phyloP scores from a whole-genome alignment of 2,329 filamentous ascomycete species.

The Amphichorda felina region DNA sequence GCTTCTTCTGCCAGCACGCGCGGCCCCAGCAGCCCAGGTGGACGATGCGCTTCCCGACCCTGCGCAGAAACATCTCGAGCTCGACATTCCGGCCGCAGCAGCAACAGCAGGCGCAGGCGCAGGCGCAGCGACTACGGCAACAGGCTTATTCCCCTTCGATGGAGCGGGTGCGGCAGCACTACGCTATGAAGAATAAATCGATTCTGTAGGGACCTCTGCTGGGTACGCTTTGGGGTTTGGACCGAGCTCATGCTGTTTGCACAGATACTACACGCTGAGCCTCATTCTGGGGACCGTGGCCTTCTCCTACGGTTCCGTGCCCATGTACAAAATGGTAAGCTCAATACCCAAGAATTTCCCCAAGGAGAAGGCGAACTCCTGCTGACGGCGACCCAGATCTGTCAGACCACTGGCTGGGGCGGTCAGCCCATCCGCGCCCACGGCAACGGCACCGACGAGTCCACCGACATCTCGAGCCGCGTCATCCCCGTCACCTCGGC shows the following conservation, averaged over 20 bases:
- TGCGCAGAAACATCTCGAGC: conserved; percentile 19
- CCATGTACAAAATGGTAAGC: conserved; percentile 73
- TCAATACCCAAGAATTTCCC: neutral
- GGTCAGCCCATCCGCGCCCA: conserved; percentile 84
- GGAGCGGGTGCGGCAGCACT: conserved; percentile 52
- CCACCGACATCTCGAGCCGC: conserved; percentile 59
- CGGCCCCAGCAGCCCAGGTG: conserved; percentile 13
- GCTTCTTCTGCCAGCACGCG: conserved; percentile 23
- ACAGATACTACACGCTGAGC: conserved; percentile 62
- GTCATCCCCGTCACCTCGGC: conserved; percentile 71
- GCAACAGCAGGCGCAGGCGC: conserved; percentile 9
- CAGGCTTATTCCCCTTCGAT: conserved; percentile 29
- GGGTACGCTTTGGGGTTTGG: conserved; percentile 2
- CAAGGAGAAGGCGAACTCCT: neutral
- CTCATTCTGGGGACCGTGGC: conserved; percentile 70
- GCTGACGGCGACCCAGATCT: conserved; percentile 43
- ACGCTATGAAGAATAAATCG: conserved; percentile 56
- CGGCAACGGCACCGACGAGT: conserved; percentile 30
- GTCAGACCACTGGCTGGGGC: conserved; percentile 80
- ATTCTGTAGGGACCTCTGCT: conserved; percentile 22
- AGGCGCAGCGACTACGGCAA: conserved; percentile 12
- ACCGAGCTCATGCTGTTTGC: conserved; percentile 1
- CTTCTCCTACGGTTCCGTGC: conserved; percentile 72
- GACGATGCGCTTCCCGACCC: conserved; percentile 6
- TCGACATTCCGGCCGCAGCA: conserved; percentile 10